These are phyloP conservation scores for Candida freyschussii DNA, from an alignment of 1,139 yeast species.

Conservation along the genomic window DNA sequence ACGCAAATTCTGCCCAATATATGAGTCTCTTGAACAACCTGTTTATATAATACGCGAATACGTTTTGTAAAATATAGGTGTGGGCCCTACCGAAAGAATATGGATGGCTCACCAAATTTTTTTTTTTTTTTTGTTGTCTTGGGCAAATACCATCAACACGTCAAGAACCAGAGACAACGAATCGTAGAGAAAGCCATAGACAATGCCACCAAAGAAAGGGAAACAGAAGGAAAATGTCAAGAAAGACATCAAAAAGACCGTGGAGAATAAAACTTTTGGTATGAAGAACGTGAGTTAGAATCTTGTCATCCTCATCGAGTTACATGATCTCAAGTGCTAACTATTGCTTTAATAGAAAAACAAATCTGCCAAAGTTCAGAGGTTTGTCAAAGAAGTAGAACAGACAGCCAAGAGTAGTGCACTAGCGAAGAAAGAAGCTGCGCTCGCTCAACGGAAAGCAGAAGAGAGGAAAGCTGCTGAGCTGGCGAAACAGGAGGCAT, in stretches of 20 bases:
- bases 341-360: constrained; percentile 64
- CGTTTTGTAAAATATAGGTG: no score
- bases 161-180: no score
- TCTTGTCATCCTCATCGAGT: neutral
- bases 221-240: constrained; percentile 53
- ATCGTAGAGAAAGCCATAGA: no score
- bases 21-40: no score
- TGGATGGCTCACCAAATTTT: no score
- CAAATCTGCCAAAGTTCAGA: constrained; percentile 88
- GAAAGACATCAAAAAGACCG: constrained; percentile 67
- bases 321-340: no score
- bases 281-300: constrained; percentile 52
- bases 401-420: constrained; percentile 44
- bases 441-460: constrained; percentile 64
- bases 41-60: no score
- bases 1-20: no score
- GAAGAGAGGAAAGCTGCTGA: constrained; percentile 93
- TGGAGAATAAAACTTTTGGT: constrained; percentile 92
- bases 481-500: constrained; percentile 81
- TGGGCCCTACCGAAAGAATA: no score
- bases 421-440: constrained; percentile 66
- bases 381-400: constrained; percentile 71
- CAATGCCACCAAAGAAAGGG: constrained; percentile 75
- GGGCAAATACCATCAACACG: no score
- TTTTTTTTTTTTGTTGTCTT: no score